A percentile compares a stretch with the other conserved stretches of the same genome.
phyloP scores from a whole-genome alignment of 441 rosid species.

The Populus hybrid region DNA sequence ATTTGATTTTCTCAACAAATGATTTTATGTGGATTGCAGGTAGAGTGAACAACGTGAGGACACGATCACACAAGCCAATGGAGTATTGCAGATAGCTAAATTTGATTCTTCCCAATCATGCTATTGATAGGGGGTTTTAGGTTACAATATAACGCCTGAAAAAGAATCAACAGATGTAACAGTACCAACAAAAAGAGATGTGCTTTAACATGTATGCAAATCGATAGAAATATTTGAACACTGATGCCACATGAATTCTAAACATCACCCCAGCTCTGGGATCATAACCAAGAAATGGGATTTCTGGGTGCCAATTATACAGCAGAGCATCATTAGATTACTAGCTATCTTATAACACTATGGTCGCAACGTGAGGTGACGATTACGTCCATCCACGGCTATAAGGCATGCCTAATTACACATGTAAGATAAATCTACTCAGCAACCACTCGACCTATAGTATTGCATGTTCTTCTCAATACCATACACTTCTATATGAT shows the following conservation, averaged over 20 bases:
- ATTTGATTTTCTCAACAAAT: not conserved
- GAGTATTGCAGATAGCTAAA: not conserved
- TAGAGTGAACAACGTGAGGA: slow-evolving; percentile 19
- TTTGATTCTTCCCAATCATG: not conserved
- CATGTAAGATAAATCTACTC: not conserved
- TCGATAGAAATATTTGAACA: not conserved
- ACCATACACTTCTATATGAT: not conserved
- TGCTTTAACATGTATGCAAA: not conserved
- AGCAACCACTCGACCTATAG: not conserved
- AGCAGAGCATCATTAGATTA: too few relatives aligned
- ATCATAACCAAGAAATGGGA: too few relatives aligned
- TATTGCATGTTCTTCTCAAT: not conserved
- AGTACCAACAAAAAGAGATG: not conserved
- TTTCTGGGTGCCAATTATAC: too few relatives aligned
- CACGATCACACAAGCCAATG: slow-evolving; percentile 9
- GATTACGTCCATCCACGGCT: not conserved
- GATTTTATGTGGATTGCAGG: slow-evolving; percentile 17
- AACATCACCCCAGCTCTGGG: not conserved
- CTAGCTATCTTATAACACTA: not conserved
- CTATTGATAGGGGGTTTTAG: not conserved
- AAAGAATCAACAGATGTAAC: not conserved
- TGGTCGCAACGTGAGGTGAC: not conserved
- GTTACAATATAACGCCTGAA: not conserved
- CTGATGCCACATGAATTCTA: not conserved
- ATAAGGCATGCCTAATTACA: not conserved